Evolutionary conservation across 2,329 filamentous ascomycete species (phyloP).

Genomic region (Aspergillus sclerotialis): DNA sequence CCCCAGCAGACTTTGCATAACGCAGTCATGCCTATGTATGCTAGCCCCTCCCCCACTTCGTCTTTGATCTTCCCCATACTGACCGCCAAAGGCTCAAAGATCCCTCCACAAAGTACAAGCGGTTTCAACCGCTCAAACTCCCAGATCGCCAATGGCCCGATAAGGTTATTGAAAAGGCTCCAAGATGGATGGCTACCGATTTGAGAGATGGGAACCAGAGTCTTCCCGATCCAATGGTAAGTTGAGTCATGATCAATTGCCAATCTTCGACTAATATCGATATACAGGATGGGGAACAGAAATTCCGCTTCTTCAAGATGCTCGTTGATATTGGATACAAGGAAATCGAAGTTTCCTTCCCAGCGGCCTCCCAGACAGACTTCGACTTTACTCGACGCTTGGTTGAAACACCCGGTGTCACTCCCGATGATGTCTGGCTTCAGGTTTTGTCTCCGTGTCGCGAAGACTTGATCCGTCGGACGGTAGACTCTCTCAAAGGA

Average conservation of each 20-base stretch:
- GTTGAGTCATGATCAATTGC: conserved; percentile 17
- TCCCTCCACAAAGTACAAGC: conserved; percentile 43
- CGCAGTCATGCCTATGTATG: conserved; percentile 33
- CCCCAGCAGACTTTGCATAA: too few relatives aligned
- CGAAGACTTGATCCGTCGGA: conserved; percentile 80
- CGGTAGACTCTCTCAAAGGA: conserved; percentile 80
- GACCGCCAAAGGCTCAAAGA: conserved; percentile 37
- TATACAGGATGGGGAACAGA: conserved; percentile 95
- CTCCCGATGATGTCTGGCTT: conserved; percentile 84
- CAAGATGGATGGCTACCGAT: conserved; percentile 84
- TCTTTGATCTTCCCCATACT: conserved; percentile 1
- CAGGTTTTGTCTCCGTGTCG: conserved; percentile 91
- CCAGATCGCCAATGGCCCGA: conserved; percentile 66
- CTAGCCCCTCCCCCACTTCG: conserved; percentile 2
- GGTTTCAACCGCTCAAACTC: conserved; percentile 41
- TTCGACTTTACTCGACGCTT: conserved; percentile 89
- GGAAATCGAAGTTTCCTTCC: conserved; percentile 95
- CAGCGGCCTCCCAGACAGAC: conserved; percentile 88
- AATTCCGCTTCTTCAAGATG: conserved; percentile 94
- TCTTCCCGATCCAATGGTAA: conserved; percentile 84
- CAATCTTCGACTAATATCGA: too few relatives aligned
- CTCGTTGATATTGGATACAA: conserved; percentile 88
- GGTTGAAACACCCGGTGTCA: conserved; percentile 72
- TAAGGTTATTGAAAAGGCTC: conserved; percentile 74
- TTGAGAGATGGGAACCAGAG: conserved; percentile 91